Evolutionary conservation across 805 yeast species (phyloP).

Genomic region (Cyberlindnera nakhonratchasimensis): DNA sequence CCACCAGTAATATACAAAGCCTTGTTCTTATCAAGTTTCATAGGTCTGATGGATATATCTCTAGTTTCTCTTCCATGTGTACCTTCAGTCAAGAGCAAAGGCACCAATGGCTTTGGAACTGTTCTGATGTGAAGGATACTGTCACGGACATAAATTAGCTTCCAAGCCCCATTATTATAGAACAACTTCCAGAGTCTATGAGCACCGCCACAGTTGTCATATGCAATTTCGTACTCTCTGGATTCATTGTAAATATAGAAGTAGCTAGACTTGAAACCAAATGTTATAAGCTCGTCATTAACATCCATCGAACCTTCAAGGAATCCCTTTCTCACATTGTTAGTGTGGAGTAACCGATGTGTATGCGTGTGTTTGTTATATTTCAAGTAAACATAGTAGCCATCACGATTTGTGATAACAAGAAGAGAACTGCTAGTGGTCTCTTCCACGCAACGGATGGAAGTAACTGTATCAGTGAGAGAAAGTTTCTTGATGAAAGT

Average conservation of each 20-base stretch:
- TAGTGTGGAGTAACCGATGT: conserved; percentile 44
- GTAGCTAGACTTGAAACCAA: conserved; percentile 78
- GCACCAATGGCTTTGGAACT: conserved; percentile 26
- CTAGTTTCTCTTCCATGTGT: conserved; percentile 92
- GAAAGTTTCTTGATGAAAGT: conserved; percentile 43
- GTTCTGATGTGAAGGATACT: conserved; percentile 42
- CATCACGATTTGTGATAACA: conserved; percentile 62
- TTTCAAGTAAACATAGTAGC: conserved; percentile 47
- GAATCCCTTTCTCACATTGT: conserved; percentile 70
- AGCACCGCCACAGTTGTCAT: conserved; percentile 85
- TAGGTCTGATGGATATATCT: conserved; percentile 55
- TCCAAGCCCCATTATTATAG: conserved; percentile 29
- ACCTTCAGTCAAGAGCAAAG: conserved; percentile 49
- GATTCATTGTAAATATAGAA: conserved; percentile 85
- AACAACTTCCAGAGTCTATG: conserved; percentile 77
- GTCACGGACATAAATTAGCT: conserved; percentile 59
- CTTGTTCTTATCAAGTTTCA: conserved; percentile 21
- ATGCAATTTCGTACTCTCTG: conserved; percentile 61
- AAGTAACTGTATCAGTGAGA: conserved; percentile 67
- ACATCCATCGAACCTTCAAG: conserved; percentile 65
- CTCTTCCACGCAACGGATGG: conserved; percentile 40
- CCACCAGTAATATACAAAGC: conserved; percentile 69
- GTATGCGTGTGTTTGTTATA: conserved; percentile 25
- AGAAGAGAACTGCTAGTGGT: conserved; percentile 22
- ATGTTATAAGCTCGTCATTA: conserved; percentile 51